Evolutionary conservation across 2,329 filamentous ascomycete genomes (phyloP), one percentile per base, ranked within the genome.

Genomic region (Aspergillus caelatus): DNA sequence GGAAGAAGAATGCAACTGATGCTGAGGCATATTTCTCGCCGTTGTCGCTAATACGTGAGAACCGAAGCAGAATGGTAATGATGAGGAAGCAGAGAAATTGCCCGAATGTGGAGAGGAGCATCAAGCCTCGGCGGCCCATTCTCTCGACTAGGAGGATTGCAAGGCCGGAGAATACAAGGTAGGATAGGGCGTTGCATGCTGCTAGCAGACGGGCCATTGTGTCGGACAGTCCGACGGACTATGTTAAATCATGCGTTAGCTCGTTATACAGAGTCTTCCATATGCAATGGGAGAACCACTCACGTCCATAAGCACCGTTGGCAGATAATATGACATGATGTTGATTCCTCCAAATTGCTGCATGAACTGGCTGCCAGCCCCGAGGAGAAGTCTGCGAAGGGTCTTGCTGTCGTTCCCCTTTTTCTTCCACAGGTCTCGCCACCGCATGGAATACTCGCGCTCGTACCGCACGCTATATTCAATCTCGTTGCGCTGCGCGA

Each of bases 181-280:
- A 85, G 30, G 76, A 79, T 34, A 84, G 79, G 7, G 78, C 79
- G 67, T 84, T 88, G 62, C 84, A 82, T 3, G 84, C 86, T 2
- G 86, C 83, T 26, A 89, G 77, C 1, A 89, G 75, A 9, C 86
- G 80, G 5, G 84, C 82, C 68, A 83, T 80, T 54, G 78, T 79
- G 63, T 86, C 80, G 41, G 74, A 74, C 30, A 87, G 80, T 0
- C 86, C 85, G 10, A 89, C 85, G 12, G 80, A 85, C 57, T 84
- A 6, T 1, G 14, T 36, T 0, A 6, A 16, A 16, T 72, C 61
- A 85, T 88, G 7, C 89, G 81, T 43, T 11, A 0, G 89, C 85
- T 48, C 86, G 86, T 0, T 86, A 85, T 0, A 86, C 0, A 36
- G 14, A 36, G 2, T 16, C 5, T 0, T 2, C 1, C 6, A 16